Percentiles rank a stretch among this genome's conserved stretches.
These are phyloP conservation scores for Mortierella sp. DNA, from an alignment of 371 early-diverging fungal genomes.

Conservation along the genomic window DNA sequence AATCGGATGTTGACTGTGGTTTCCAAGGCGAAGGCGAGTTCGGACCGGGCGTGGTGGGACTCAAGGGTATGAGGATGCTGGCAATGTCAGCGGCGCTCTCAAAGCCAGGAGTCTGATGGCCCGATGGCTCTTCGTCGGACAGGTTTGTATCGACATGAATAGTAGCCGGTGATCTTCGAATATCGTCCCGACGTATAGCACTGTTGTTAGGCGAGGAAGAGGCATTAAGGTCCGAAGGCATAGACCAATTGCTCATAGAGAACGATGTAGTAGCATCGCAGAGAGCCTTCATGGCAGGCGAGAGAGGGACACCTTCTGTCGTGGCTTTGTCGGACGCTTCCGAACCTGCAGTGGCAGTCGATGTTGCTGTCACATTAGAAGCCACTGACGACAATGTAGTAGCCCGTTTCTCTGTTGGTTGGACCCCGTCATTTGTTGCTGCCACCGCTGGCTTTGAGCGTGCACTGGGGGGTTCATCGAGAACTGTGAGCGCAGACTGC, in stretches of 20 bases:
- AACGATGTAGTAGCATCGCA: conserved; percentile 18
- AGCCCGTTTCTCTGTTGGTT: not conserved
- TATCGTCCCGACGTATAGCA: not conserved
- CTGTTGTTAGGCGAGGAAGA: not conserved
- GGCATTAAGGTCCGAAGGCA: conserved; percentile 31
- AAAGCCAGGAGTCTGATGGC: not conserved
- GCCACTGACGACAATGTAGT: not conserved
- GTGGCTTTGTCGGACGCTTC: too few relatives aligned
- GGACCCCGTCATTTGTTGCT: not conserved
- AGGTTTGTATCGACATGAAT: conserved; percentile 8
- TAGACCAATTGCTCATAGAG: conserved; percentile 48
- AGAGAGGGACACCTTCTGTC: too few relatives aligned
- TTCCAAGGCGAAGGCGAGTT: not conserved
- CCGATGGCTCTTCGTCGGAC: not conserved
- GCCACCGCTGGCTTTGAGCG: not conserved
- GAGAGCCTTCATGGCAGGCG: not conserved
- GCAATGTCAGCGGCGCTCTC: not conserved
- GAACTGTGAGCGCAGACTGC: conserved; percentile 28
- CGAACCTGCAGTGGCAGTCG: too few relatives aligned
- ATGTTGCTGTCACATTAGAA: not conserved
- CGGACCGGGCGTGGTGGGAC: conserved; percentile 3
- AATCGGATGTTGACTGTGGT: conserved; percentile 1
- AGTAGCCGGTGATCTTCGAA: conserved; percentile 11
- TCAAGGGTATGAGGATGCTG: conserved; percentile 7
- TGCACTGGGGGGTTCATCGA: conserved; percentile 11